Conservation (phyloP, 176 grass and related monocot genomes). For the Pharus latifolius region DNA sequence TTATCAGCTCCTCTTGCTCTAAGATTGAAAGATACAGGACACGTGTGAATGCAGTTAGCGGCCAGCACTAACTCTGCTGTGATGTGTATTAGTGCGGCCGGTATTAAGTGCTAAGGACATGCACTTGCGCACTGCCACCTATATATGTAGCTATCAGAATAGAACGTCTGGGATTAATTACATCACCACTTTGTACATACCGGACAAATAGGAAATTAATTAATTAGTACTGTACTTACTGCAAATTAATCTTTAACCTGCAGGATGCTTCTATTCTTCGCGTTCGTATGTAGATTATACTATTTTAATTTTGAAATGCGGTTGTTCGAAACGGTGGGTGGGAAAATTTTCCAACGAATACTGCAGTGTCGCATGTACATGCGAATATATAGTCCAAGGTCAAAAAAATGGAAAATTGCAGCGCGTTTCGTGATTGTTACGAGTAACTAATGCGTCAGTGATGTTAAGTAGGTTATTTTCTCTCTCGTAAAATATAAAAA, state of each 20-base stretch:
- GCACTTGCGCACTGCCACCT: not conserved
- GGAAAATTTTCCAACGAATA: not conserved
- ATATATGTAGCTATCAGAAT: not conserved
- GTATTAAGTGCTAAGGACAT: not conserved
- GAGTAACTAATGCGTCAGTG: not conserved
- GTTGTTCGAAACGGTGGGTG: not conserved
- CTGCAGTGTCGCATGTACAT: not conserved
- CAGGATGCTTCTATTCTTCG: constrained; percentile 5
- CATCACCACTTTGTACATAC: too few relatives aligned
- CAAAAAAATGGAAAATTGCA: constrained; percentile 8
- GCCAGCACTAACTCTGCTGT: too few relatives aligned
- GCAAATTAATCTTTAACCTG: too few relatives aligned
- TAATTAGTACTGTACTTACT: too few relatives aligned
- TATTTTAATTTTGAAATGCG: not conserved
- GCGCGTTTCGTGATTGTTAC: not conserved
- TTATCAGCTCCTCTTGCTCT: too few relatives aligned
- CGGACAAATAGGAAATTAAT: too few relatives aligned
- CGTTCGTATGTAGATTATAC: not conserved
- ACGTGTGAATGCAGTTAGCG: too few relatives aligned
- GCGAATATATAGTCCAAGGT: not conserved
- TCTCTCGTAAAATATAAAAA: too few relatives aligned
- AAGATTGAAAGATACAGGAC: too few relatives aligned
- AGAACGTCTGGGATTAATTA: too few relatives aligned
- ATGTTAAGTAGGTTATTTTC: not conserved
- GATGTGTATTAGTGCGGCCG: not conserved